Evolutionary conservation across 352 stramenopile genomes (phyloP).

Genomic region (Phytophthora constricta): DNA sequence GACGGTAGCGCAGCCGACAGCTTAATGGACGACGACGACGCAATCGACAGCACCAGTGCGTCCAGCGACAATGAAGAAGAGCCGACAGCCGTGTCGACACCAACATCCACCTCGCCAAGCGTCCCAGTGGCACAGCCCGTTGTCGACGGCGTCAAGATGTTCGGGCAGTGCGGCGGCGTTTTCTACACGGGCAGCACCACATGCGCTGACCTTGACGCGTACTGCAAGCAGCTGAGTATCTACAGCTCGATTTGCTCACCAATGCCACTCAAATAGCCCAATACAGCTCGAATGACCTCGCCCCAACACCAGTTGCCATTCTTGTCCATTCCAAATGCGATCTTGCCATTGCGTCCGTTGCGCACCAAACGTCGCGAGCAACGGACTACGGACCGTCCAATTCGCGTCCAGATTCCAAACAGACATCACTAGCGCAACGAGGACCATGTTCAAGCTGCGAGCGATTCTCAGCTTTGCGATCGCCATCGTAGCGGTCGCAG

Average conservation of each 20-base stretch:
- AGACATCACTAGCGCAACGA: too few species aligned
- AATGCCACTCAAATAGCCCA: constrained; percentile 7
- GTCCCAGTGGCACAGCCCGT: constrained; percentile 10
- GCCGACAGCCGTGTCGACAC: background rate
- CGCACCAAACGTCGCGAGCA: background rate
- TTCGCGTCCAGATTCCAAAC: constrained; percentile 18
- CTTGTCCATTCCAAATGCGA: too few species aligned
- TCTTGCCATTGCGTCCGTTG: too few species aligned
- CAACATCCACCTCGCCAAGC: too few species aligned
- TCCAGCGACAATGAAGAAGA: background rate
- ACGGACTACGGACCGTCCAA: constrained; percentile 11
- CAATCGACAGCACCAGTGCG: constrained; percentile 3
- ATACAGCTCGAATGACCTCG: constrained; percentile 9
- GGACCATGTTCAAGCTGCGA: constrained; percentile 24
- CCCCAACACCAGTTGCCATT: constrained; percentile 5
- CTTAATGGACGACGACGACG: background rate
- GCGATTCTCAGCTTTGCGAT: constrained; percentile 18
- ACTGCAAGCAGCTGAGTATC: constrained; percentile 28
- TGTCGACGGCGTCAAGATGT: constrained; percentile 26
- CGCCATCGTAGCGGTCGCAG: constrained; percentile 4
- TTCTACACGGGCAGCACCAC: constrained; percentile 29
- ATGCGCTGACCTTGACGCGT: constrained; percentile 25
- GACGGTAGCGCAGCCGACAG: constrained; percentile 4
- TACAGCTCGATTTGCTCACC: constrained; percentile 35
- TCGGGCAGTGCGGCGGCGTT: constrained; percentile 26